These are phyloP conservation scores for Leucocoprinus sp. DNA, from an alignment of 768 basidiomycete genomes.

Conservation along the genomic window DNA sequence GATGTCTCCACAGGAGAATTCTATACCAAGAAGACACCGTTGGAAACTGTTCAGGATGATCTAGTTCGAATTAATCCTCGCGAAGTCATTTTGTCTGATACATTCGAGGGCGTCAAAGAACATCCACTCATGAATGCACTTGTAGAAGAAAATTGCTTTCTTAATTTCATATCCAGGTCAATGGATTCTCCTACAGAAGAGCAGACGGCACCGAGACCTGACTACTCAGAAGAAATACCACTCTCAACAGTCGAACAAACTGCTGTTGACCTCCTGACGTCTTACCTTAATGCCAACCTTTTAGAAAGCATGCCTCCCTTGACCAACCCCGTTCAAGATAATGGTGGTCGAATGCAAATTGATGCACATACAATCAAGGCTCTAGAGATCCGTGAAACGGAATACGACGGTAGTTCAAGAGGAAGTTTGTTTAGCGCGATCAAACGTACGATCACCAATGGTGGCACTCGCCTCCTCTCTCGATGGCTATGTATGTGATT, in stretches of 20 bases:
- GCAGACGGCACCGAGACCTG: neutral
- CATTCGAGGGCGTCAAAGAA: slow-evolving; percentile 24
- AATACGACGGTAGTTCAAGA: slow-evolving; percentile 60
- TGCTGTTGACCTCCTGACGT: slow-evolving; percentile 56
- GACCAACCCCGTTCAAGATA: slow-evolving; percentile 48
- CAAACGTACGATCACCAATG: slow-evolving; percentile 68
- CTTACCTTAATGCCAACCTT: slow-evolving; percentile 58
- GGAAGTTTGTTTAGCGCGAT: slow-evolving; percentile 72
- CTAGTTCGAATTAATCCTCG: slow-evolving; percentile 72
- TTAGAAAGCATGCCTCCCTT: slow-evolving; percentile 73
- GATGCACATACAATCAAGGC: slow-evolving; percentile 84
- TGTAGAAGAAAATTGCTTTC: slow-evolving; percentile 44
- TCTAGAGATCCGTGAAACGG: slow-evolving; percentile 75
- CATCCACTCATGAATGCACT: slow-evolving; percentile 44
- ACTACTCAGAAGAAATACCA: slow-evolving; percentile 1
- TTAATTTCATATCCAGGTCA: slow-evolving; percentile 35
- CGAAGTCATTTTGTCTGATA: slow-evolving; percentile 65
- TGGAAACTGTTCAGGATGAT: slow-evolving; percentile 65
- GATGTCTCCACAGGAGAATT: slow-evolving; percentile 95
- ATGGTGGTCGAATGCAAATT: slow-evolving; percentile 69
- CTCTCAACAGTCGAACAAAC: slow-evolving; percentile 35
- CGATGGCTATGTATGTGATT: slow-evolving; percentile 71
- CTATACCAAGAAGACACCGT: slow-evolving; percentile 56
- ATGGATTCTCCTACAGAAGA: neutral
- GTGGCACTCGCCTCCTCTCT: slow-evolving; percentile 67